Percentiles rank a stretch among this genome's conserved stretches.
Conservation (phyloP, 2,329 filamentous ascomycete species). For the Beauveria pseudobassiana region DNA sequence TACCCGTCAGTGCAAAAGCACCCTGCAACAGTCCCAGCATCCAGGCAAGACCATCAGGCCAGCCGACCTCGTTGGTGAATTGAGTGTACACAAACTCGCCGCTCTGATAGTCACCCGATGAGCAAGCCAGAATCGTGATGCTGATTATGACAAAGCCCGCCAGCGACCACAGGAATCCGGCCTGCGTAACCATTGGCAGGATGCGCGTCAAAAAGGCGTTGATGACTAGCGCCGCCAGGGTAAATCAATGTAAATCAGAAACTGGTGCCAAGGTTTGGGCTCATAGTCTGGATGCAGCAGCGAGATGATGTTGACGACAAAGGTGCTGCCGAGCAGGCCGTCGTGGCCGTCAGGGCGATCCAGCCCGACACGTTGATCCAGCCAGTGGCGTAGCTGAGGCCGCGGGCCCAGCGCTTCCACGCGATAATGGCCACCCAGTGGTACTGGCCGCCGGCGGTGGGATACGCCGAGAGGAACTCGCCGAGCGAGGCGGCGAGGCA, state of each 20-base stretch:
- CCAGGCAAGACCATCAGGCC: constrained; percentile 60
- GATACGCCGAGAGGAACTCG: constrained; percentile 62
- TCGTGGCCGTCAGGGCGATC: constrained; percentile 62
- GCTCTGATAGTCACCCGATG: constrained; percentile 56
- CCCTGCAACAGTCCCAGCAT: constrained; percentile 46
- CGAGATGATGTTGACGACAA: constrained; percentile 58
- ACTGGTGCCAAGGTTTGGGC: constrained; percentile 60
- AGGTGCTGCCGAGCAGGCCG: constrained; percentile 57
- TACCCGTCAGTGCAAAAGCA: constrained; percentile 37
- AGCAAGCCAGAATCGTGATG: constrained; percentile 60
- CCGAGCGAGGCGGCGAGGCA: constrained; percentile 62
- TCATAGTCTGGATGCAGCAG: constrained; percentile 52
- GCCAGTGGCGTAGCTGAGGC: constrained; percentile 62
- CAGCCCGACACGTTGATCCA: constrained; percentile 70
- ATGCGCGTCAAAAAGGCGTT: constrained; percentile 53
- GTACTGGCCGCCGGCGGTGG: constrained; percentile 55
- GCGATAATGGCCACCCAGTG: constrained; percentile 64
- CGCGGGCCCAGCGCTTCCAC: constrained; percentile 51
- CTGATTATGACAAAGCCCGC: constrained; percentile 61
- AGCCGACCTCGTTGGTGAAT: constrained; percentile 62
- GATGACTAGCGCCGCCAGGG: constrained; percentile 51
- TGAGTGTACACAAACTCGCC: constrained; percentile 58
- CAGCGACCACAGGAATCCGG: constrained; percentile 65
- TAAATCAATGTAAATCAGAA: constrained; percentile 64
- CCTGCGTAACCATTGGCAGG: constrained; percentile 59